phyloP scores from a whole-genome alignment of 2,329 filamentous ascomycete species.

The Colletotrichum sp. region DNA sequence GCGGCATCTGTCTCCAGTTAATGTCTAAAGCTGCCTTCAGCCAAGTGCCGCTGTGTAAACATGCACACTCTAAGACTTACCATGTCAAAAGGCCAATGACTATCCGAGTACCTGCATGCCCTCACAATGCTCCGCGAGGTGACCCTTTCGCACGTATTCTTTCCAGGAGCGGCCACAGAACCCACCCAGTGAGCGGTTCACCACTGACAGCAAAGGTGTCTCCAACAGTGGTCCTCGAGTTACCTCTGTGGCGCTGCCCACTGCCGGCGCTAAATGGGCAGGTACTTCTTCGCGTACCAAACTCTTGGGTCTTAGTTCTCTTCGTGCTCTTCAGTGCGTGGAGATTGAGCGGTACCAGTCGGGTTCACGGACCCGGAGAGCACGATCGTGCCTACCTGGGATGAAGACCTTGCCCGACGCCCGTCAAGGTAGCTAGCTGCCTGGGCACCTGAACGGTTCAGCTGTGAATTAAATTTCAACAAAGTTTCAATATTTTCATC shows the following conservation, averaged over 20 bases:
- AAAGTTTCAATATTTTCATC: neutral
- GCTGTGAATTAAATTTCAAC: neutral
- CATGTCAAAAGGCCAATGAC: neutral
- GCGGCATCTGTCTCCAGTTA: neutral
- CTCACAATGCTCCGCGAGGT: neutral
- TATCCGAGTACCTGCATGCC: neutral
- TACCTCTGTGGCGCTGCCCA: neutral
- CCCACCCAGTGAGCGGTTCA: neutral
- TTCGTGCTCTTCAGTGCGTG: neutral
- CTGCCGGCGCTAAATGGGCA: neutral
- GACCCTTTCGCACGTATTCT: neutral
- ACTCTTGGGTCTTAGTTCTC: neutral
- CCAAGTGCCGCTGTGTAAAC: fast-evolving
- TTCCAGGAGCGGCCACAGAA: neutral
- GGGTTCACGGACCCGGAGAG: neutral
- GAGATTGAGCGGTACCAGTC: neutral
- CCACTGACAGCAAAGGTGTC: neutral
- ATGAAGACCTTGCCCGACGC: neutral
- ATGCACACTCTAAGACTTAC: neutral
- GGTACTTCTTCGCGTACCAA: neutral
- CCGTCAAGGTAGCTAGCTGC: neutral
- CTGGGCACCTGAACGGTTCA: neutral
- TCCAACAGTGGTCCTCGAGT: neutral
- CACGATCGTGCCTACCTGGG: neutral
- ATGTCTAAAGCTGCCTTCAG: neutral